These are phyloP conservation scores for Cardiosporidium cionae DNA, from an alignment of 169 alveolate genomes.

Conservation along the genomic window DNA sequence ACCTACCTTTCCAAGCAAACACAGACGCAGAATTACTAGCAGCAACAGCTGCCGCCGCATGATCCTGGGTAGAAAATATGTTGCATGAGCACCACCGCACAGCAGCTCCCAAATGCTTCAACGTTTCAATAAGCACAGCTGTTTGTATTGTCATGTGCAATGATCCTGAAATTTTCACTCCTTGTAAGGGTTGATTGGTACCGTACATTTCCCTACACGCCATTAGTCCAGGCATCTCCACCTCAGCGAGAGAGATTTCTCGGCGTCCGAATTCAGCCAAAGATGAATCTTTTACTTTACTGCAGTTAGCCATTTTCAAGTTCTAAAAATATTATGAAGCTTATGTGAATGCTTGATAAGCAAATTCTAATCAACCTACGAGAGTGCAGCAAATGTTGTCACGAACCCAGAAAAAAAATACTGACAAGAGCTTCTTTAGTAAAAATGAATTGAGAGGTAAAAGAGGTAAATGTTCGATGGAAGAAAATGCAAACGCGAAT, in stretches of 20 bases:
- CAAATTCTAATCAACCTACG: too few species aligned
- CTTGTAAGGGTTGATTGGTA: slow-evolving; percentile 77
- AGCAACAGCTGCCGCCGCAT: slow-evolving; percentile 92
- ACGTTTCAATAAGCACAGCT: slow-evolving; percentile 76
- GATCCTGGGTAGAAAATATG: slow-evolving; percentile 94
- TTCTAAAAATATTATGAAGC: too few species aligned
- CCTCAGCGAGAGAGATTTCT: slow-evolving; percentile 85
- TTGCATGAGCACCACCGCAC: slow-evolving; percentile 97
- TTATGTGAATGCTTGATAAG: too few species aligned
- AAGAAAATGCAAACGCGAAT: too few species aligned
- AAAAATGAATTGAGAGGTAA: too few species aligned
- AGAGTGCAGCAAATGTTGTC: too few species aligned
- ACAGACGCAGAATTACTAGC: slow-evolving; percentile 78
- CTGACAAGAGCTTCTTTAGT: too few species aligned
- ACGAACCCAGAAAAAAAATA: too few species aligned
- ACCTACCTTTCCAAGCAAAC: slow-evolving; percentile 91
- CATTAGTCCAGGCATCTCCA: slow-evolving; percentile 95
- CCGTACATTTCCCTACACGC: slow-evolving; percentile 80
- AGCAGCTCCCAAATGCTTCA: slow-evolving; percentile 86
- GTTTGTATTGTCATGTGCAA: slow-evolving; percentile 96
- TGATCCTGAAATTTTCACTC: slow-evolving; percentile 91
- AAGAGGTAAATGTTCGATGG: too few species aligned
- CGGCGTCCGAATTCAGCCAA: slow-evolving; percentile 87
- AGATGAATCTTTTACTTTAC: slow-evolving; percentile 71
- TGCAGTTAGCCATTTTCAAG: too few species aligned